These are phyloP conservation scores for Nakaseomyces sp. DNA, from an alignment of 1,139 yeast genomes.

Conservation along the genomic window DNA sequence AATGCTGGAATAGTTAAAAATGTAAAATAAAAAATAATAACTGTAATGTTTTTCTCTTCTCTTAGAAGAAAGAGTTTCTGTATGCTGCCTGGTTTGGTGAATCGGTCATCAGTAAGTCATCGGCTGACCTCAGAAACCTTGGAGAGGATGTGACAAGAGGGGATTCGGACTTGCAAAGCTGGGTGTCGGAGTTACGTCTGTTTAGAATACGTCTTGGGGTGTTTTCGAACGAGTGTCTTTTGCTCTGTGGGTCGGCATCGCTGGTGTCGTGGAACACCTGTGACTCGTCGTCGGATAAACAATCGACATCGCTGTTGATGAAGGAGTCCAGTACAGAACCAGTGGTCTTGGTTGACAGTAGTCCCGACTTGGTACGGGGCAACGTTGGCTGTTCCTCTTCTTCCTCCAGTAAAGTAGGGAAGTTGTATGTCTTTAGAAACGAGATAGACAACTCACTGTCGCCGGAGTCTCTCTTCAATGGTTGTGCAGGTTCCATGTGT, in stretches of 20 bases:
- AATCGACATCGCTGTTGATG: background rate
- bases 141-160: background rate
- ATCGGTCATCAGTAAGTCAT: background rate
- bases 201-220: background rate
- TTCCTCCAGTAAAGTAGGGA: slow-evolving; percentile 26
- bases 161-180: background rate
- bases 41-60: too few species aligned
- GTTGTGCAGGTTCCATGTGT: slow-evolving; percentile 6
- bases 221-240: slow-evolving; percentile 1
- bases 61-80: slow-evolving; percentile 4
- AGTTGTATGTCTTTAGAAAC: slow-evolving; percentile 23
- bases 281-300: background rate
- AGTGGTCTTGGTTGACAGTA: background rate
- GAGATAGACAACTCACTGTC: slow-evolving; percentile 20
- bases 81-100: background rate
- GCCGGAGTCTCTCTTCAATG: slow-evolving; percentile 13
- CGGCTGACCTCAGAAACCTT: background rate
- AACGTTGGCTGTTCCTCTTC: slow-evolving; percentile 1
- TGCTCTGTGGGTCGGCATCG: background rate
- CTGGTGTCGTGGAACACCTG: background rate
- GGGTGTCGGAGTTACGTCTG: slow-evolving; percentile 4
- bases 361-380: background rate
- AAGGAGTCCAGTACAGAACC: background rate
- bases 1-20: background rate
- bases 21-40: too few species aligned